Base-by-base conservation (phyloP, 2,329 filamentous ascomycete genomes). In the Lasiodiplodia sp. region DNA sequence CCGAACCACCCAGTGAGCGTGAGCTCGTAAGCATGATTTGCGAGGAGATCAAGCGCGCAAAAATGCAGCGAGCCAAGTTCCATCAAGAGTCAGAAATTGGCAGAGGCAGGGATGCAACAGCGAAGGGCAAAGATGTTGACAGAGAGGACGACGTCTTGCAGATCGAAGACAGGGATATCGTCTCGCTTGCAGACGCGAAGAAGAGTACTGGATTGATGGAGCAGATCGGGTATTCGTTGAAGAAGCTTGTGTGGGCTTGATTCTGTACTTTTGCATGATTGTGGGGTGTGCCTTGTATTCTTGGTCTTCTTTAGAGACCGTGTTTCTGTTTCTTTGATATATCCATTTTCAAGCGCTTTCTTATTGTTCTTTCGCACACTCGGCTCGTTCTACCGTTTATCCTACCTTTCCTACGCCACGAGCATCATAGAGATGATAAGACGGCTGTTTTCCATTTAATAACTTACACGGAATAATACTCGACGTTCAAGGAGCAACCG, bases 171-270 rank as follows among this genome's bases (percentile, higher is more conserved):
- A 83, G 82, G 51, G 91, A 95, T 74, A 92, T 99, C 64, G 93
- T 99, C 65, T 92, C 90, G 28, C 79, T 97, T 66, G 89, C 88
- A 2, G 94, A 97, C 76, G 96, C 96, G 68, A 95, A 88, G 85
- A 92, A 88, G 83, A 94, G 91, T 70, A 97, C 95, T 0, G 92
- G 94, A 0, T 85, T 96, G 73, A 79, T 98, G 65, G 95, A 97
- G 80, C 91, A 95, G 78, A 81, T 96, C 75, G 93, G 94, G 1
- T 94, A 98, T 83, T 92, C 91, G 69, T 86, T 98, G 74, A 97
- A 97, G 87, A 97, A 93, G 84, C 81, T 98, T 77, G 94, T 99
- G 14, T 98, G 96, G 96, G 85, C 86, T 3, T 88, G 74, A 79
- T n/a, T n/a, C 12, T 28, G 21, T 8, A 53, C 7, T 5, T 21